A percentile compares a stretch with the other conserved stretches of the same genome.
These are phyloP conservation scores for Astrothelium macrocarpum DNA, from an alignment of 495 filamentous ascomycete genomes.

Conservation along the genomic window DNA sequence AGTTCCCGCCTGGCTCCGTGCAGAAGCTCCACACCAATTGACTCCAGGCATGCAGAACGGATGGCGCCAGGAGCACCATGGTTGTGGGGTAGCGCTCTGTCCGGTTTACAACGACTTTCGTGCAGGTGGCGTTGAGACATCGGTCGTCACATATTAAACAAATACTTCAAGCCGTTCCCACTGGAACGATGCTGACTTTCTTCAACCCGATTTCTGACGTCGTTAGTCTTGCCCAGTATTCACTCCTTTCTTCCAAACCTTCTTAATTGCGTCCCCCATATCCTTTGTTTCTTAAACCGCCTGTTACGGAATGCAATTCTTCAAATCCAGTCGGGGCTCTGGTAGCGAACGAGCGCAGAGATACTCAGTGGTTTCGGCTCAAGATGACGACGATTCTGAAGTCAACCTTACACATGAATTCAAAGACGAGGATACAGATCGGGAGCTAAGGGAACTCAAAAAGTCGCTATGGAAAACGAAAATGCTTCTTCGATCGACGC, in stretches of 20 bases:
- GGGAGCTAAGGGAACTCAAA: not conserved
- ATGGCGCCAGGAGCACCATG: too few relatives aligned
- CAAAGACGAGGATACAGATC: not conserved
- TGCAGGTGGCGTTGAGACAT: conserved; percentile 1
- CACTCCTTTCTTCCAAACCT: not conserved
- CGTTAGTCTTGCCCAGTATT: too few relatives aligned
- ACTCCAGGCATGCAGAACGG: not conserved
- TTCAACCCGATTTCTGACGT: too few relatives aligned
- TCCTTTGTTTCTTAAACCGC: not conserved
- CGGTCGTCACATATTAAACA: conserved; percentile 4
- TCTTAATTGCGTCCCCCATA: not conserved
- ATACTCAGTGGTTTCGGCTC: not conserved
- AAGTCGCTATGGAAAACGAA: conserved; percentile 3
- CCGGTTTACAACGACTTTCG: not conserved
- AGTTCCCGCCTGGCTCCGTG: not conserved
- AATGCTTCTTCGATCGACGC: not conserved
- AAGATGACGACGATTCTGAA: not conserved
- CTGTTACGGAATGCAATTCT: not conserved
- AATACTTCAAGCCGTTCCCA: not conserved
- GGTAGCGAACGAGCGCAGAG: not conserved
- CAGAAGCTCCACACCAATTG: not conserved
- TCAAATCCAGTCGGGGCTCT: not conserved
- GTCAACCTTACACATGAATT: conserved; percentile 3
- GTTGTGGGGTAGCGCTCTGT: not conserved
- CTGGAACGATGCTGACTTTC: not conserved